Conservation (phyloP, 805 yeast genomes). For the Clavispora phyllophila region DNA sequence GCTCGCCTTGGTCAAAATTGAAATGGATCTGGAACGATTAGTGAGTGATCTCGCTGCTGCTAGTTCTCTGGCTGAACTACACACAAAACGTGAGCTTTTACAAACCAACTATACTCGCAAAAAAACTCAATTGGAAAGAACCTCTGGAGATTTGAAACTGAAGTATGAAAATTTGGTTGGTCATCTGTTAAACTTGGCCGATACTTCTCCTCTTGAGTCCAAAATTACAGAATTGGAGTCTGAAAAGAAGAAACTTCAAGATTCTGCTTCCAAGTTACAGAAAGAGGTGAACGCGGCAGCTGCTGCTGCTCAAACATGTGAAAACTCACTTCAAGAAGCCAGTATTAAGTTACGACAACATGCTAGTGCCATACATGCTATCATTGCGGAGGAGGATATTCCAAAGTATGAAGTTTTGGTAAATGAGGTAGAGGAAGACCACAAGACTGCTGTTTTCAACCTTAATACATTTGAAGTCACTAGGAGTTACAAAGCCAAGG, state of each 20-base stretch:
- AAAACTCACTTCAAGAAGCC: background rate
- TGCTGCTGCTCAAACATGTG: constrained; percentile 1
- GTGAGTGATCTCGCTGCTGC: constrained; percentile 46
- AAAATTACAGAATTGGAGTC: background rate
- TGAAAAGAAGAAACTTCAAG: background rate
- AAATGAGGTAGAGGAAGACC: constrained; percentile 56
- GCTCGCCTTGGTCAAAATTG: constrained; percentile 25
- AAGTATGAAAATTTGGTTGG: background rate
- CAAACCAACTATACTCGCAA: background rate
- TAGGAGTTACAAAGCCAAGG: constrained; percentile 62
- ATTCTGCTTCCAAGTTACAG: background rate
- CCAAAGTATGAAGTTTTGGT: constrained; percentile 48
- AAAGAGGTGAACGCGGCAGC: background rate
- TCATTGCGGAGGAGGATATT: constrained; percentile 34
- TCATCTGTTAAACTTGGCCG: background rate
- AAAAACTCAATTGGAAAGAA: background rate
- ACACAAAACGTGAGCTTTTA: background rate
- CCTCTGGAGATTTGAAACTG: background rate
- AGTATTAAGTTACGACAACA: constrained; percentile 5
- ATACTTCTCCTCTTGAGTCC: constrained; percentile 3
- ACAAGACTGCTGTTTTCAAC: constrained; percentile 57
- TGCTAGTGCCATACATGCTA: constrained; percentile 16
- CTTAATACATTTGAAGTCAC: constrained; percentile 67
- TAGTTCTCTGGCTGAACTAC: constrained; percentile 18
- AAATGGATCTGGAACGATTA: constrained; percentile 44